Conservation (phyloP, 495 filamentous ascomycete species). For the Aspergillus carlsbadensis region DNA sequence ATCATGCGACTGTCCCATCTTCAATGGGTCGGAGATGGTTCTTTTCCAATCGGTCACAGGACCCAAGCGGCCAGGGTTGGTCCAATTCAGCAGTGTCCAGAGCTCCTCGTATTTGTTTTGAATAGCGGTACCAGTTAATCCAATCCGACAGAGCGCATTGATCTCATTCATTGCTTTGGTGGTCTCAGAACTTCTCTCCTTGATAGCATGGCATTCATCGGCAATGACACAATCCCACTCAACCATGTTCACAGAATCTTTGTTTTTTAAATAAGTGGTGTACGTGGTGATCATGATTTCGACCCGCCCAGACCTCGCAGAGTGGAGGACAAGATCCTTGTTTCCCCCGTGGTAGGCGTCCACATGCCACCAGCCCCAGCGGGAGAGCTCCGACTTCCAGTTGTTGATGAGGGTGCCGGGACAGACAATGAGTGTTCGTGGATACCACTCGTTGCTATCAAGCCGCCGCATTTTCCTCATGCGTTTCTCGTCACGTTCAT, state of each 20-base stretch:
- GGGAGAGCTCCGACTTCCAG: constrained; percentile 80
- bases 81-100: constrained; percentile 97
- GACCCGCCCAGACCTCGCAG: constrained; percentile 70
- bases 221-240: constrained; percentile 97
- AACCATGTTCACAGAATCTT: constrained; percentile 74
- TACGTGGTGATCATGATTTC: constrained; percentile 97
- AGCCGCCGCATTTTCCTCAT: constrained; percentile 84
- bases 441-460: constrained; percentile 70
- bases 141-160: constrained; percentile 90
- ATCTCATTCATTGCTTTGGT: constrained; percentile 88
- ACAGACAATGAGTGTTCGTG: constrained; percentile 80
- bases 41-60: constrained; percentile 74
- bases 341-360: constrained; percentile 77
- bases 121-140: constrained; percentile 92
- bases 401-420: constrained; percentile 87
- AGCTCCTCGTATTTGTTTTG: constrained; percentile 98
- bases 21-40: constrained; percentile 75
- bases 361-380: constrained; percentile 96
- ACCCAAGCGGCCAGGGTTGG: constrained; percentile 85
- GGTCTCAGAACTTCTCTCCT: constrained; percentile 72
- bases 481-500: constrained; percentile 80
- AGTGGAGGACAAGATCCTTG: constrained; percentile 69
- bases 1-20: constrained; percentile 86
- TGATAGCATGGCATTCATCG: constrained; percentile 93
- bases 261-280: constrained; percentile 75